These are phyloP conservation scores for Exophiala mesophila DNA, from an alignment of 2,329 filamentous ascomycete species.

Conservation along the genomic window DNA sequence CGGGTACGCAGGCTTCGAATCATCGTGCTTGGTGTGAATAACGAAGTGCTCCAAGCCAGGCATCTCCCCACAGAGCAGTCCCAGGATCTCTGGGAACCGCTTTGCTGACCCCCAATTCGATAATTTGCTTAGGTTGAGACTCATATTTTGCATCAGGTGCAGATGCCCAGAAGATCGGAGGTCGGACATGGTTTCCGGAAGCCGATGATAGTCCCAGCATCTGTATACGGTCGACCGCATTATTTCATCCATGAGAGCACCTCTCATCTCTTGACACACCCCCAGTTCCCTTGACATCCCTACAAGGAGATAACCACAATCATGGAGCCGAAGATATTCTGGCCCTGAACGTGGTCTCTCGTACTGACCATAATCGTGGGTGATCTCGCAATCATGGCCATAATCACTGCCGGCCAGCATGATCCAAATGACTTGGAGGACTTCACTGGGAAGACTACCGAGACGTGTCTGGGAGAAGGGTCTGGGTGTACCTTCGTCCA, in stretches of 20 bases:
- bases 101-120: background rate
- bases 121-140: slow-evolving; percentile 1
- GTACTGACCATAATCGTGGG: background rate
- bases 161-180: background rate
- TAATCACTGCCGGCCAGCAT: background rate
- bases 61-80: background rate
- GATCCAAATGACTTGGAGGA: background rate
- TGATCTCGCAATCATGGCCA: background rate
- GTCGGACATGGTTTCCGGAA: background rate
- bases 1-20: background rate
- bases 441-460: slow-evolving; percentile 1
- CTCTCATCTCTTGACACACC: background rate
- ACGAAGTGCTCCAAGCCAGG: slow-evolving; percentile 3
- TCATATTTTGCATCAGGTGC: background rate
- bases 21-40: background rate
- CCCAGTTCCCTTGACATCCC: background rate
- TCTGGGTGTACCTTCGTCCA: slow-evolving; percentile 4
- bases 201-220: background rate
- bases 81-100: background rate
- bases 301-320: background rate
- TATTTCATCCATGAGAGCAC: background rate
- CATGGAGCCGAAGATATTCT: background rate
- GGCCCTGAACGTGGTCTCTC: background rate
- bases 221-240: background rate
- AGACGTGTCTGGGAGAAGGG: background rate